Evolutionary conservation across 2,329 filamentous ascomycete genomes (phyloP).

Genomic region (Alternaria postmessia): DNA sequence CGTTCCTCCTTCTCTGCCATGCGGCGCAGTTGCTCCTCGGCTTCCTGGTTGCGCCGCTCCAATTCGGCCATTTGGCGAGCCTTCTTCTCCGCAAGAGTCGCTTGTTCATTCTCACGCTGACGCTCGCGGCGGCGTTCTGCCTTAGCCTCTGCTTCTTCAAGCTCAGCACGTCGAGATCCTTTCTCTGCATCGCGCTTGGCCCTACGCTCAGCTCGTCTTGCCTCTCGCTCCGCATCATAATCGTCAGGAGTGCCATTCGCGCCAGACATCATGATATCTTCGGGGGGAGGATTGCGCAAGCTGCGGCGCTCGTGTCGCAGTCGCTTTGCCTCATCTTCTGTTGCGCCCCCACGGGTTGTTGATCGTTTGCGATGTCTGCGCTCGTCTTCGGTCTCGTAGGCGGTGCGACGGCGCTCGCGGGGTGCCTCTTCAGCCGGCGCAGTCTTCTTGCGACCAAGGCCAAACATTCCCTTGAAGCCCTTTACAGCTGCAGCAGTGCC

Average conservation of each 20-base stretch:
- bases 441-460: conserved; percentile 49
- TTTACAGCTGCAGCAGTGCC: conserved; percentile 55
- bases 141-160: conserved; percentile 48
- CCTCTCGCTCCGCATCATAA: conserved; percentile 48
- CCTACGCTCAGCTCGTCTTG: conserved; percentile 47
- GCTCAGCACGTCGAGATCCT: conserved; percentile 40
- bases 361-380: conserved; percentile 50
- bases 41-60: conserved; percentile 49
- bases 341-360: conserved; percentile 42
- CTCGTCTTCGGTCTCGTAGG: conserved; percentile 49
- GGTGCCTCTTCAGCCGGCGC: conserved; percentile 38
- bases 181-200: conserved; percentile 49
- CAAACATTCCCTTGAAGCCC: conserved; percentile 64
- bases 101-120: conserved; percentile 46
- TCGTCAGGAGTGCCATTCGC: conserved; percentile 39
- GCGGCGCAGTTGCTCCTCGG: conserved; percentile 50
- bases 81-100: conserved; percentile 48
- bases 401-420: conserved; percentile 42
- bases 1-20: conserved; percentile 52
- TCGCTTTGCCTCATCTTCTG: conserved; percentile 50
- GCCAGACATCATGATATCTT: conserved; percentile 39
- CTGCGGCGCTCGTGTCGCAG: conserved; percentile 48
- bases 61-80: conserved; percentile 48
- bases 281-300: conserved; percentile 39
- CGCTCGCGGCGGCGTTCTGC: conserved; percentile 50